Percentiles rank a stretch among this genome's conserved stretches.
Conservation (phyloP, 257 asterid genomes). For the Ehretia macrophylla region DNA sequence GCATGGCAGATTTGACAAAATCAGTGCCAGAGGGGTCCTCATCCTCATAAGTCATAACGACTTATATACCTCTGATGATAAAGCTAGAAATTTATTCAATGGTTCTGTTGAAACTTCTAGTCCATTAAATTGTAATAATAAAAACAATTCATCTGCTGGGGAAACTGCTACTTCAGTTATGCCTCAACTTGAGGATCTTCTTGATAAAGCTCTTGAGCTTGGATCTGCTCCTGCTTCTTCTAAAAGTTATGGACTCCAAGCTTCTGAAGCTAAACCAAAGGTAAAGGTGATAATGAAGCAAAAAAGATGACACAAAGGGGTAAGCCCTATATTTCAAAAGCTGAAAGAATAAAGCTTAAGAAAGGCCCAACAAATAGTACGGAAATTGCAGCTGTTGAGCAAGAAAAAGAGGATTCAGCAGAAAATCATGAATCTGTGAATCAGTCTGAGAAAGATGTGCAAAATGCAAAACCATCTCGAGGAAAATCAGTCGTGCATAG, state of each 20-base stretch:
- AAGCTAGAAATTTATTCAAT: conserved; percentile 23
- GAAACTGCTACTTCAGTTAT: conserved; percentile 31
- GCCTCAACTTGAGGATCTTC: conserved; percentile 73
- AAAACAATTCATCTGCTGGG: conserved; percentile 32
- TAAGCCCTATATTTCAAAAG: conserved; percentile 79
- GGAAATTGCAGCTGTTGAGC: conserved; percentile 25
- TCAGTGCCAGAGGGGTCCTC: conserved; percentile 20
- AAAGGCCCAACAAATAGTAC: conserved; percentile 63
- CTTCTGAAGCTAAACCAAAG: conserved; percentile 35
- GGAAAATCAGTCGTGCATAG: conserved; percentile 84
- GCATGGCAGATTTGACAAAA: conserved; percentile 24
- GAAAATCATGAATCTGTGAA: conserved; percentile 27
- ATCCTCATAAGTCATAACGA: conserved; percentile 20
- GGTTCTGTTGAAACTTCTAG: conserved; percentile 28
- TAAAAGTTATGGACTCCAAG: conserved; percentile 52
- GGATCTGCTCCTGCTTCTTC: conserved; percentile 69
- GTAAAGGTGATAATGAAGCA: conserved; percentile 35
- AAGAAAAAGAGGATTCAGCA: conserved; percentile 30
- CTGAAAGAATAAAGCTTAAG: conserved; percentile 92
- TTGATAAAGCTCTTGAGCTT: conserved; percentile 92
- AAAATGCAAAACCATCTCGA: conserved; percentile 33
- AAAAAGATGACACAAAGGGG: conserved; percentile 50
- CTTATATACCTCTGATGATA: conserved; percentile 26
- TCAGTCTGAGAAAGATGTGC: conserved; percentile 29
- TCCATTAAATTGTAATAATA: conserved; percentile 15